Evolutionary conservation across 202 grass and related monocot species (phyloP), one percentile per base, ranked within the genome.

Genomic region (Dendrocalamus latiflorus): DNA sequence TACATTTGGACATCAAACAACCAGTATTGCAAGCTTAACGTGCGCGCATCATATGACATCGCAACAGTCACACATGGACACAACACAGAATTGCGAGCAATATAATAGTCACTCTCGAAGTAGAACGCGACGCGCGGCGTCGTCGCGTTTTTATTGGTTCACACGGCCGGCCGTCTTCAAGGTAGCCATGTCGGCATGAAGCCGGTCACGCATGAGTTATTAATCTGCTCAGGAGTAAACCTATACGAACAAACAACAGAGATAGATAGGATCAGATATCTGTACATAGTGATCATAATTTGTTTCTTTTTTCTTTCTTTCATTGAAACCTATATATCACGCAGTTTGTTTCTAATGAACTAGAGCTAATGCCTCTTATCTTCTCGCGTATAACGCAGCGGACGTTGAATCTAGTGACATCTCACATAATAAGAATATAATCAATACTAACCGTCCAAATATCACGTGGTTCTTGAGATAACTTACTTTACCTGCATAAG

Each of bases 121-220:
- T 78, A 85, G 60, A 49, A 38, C 38, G 68, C 59, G 42, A 70
- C 53, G 24, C 9, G 38, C 4, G 7, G n/a, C 12, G 34, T 45
- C 17, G 13, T 66, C 78, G 50, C 78, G 33, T 67, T 33, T 85
- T 86, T 83, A 86, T 86, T 89, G 30, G 33, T 8, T 51, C 28
- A 4, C 44, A 30, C 49, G 43, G 43, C 56, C 14, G 33, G 11
- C 56, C 20, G 33, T 68, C 67, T 75, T 93, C 87, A 97, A 51
- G 92, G 88, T 66, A 97, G 72, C 94, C 94, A 97, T 61, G 83
- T 67, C 6, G 88, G 78, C 88, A 97, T 89, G 84, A 86, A 97
- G 34, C 79, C 57, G 38, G 65, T 59, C 13, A 87, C 72, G 62
- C 83, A 91, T 9, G 83, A 69, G 82, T 82, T 91, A 47, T 63